Percentiles rank a stretch among this genome's conserved stretches.
These are phyloP conservation scores for Thozetella sp. DNA, from an alignment of 495 filamentous ascomycete genomes.

Conservation along the genomic window DNA sequence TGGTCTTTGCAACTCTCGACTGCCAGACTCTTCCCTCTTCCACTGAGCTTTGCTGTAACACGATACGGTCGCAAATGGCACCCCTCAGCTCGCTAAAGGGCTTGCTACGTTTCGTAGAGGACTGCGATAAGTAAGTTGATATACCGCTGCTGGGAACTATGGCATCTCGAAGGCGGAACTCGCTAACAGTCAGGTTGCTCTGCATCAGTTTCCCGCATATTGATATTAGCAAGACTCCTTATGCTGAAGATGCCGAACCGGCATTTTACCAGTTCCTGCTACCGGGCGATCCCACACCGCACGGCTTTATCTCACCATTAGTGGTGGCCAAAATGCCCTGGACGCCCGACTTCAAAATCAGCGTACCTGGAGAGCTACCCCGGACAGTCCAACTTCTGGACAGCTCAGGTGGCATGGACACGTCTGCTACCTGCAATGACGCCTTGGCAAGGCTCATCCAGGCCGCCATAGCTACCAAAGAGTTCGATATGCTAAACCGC, in stretches of 20 bases:
- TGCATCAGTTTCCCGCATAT: conserved; percentile 17
- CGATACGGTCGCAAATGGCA: no score
- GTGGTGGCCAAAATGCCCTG: conserved; percentile 38
- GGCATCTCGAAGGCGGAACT: no score
- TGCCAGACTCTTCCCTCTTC: no score
- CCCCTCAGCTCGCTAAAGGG: no score
- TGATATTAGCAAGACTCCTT: conserved; percentile 5
- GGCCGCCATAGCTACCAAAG: conserved; percentile 17
- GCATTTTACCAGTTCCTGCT: conserved; percentile 14
- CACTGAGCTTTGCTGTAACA: no score
- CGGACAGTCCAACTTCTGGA: conserved; percentile 26
- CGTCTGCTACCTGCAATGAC: conserved; percentile 10
- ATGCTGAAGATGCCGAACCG: neutral
- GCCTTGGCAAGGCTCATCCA: conserved; percentile 26
- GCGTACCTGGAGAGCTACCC: conserved; percentile 10
- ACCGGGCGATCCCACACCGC: conserved; percentile 14
- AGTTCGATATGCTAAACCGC: conserved; percentile 23
- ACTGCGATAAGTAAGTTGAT: no score
- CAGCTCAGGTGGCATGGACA: conserved; percentile 11
- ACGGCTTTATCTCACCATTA: conserved; percentile 32
- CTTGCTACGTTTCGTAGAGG: no score
- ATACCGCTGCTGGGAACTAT: no score
- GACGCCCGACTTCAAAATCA: conserved; percentile 30
- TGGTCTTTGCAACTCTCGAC: no score
- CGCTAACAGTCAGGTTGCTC: no score